Evolutionary conservation across 129 eudicot genomes (phyloP).

Genomic region (Escallonia herrerae): DNA sequence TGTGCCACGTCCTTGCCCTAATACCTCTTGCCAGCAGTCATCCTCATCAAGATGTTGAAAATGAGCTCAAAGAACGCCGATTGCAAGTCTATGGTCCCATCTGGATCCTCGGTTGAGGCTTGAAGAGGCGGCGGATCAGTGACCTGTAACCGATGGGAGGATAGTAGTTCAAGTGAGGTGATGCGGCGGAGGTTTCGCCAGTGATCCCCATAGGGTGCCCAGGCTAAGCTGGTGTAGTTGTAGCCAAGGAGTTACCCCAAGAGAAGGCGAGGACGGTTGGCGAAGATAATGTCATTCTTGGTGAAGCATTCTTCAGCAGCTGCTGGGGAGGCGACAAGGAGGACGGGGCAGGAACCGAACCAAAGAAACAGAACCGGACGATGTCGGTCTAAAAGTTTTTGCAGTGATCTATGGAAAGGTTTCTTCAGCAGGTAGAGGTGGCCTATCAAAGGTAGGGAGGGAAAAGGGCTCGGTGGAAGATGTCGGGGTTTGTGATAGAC

Average conservation of each 20-base stretch:
- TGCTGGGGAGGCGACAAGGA: conserved; percentile 50
- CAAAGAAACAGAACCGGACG: conserved; percentile 55
- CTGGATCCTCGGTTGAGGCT: background rate
- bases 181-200: conserved; percentile 60
- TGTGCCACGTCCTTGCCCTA: conserved; percentile 20
- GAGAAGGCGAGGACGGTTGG: conserved; percentile 59
- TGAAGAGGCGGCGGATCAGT: conserved; percentile 8
- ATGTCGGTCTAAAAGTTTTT: conserved; percentile 29
- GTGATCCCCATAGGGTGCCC: conserved; percentile 47
- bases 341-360: conserved; percentile 49
- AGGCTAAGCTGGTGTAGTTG: conserved; percentile 38
- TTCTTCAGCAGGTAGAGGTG: conserved; percentile 52
- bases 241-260: conserved; percentile 45
- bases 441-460: conserved; percentile 51
- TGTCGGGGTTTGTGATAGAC: conserved; percentile 22
- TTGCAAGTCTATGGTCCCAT: conserved; percentile 23
- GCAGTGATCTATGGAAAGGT: conserved; percentile 43
- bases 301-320: conserved; percentile 61
- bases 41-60: conserved; percentile 48
- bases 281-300: conserved; percentile 55
- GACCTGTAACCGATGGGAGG: conserved; percentile 31
- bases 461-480: conserved; percentile 56
- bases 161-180: conserved; percentile 36
- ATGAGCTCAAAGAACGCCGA: conserved; percentile 30
- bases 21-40: conserved; percentile 27